Percentiles rank a stretch among this genome's conserved stretches.
Evolutionary conservation across 1,139 yeast genomes (phyloP).

Genomic region (Suhomyces atakaporum): DNA sequence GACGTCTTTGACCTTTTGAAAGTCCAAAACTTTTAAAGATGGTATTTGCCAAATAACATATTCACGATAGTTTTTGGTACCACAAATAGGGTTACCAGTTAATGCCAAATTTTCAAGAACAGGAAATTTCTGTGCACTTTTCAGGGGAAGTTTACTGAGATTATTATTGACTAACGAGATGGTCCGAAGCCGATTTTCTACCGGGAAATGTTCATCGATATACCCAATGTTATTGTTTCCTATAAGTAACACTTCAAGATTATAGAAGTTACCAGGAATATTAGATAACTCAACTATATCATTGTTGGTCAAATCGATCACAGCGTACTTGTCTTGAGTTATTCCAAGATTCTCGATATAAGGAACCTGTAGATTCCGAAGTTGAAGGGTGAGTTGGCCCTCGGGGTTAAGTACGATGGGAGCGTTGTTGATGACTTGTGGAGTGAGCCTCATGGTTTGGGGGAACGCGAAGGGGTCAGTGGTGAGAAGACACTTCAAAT

Average conservation of each 20-base stretch:
- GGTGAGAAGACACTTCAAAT: too few species aligned
- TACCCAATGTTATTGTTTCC: constrained; percentile 57
- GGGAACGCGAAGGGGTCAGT: too few species aligned
- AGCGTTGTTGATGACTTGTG: constrained; percentile 34
- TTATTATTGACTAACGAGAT: constrained; percentile 58
- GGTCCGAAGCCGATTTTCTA: constrained; percentile 39
- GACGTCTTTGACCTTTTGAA: constrained; percentile 53
- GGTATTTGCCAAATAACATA: constrained; percentile 68
- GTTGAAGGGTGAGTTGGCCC: constrained; percentile 36
- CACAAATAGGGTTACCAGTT: constrained; percentile 61
- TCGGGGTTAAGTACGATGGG: constrained; percentile 39
- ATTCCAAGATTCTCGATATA: constrained; percentile 38
- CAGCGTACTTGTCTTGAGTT: constrained; percentile 43
- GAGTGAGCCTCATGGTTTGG: constrained; percentile 44
- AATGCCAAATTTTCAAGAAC: constrained; percentile 52
- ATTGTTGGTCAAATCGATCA: constrained; percentile 70
- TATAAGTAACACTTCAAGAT: constrained; percentile 53
- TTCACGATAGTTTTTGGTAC: constrained; percentile 56
- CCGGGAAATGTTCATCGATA: constrained; percentile 25
- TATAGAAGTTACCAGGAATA: constrained; percentile 45
- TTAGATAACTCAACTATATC: constrained; percentile 55
- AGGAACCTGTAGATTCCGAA: constrained; percentile 37
- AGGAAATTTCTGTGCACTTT: constrained; percentile 23
- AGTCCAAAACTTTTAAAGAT: constrained; percentile 63
- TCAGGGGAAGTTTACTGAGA: constrained; percentile 38